These are phyloP conservation scores for Odonthalia washingtoniensis DNA, from an alignment of 31 red algal genomes.

Conservation along the genomic window DNA sequence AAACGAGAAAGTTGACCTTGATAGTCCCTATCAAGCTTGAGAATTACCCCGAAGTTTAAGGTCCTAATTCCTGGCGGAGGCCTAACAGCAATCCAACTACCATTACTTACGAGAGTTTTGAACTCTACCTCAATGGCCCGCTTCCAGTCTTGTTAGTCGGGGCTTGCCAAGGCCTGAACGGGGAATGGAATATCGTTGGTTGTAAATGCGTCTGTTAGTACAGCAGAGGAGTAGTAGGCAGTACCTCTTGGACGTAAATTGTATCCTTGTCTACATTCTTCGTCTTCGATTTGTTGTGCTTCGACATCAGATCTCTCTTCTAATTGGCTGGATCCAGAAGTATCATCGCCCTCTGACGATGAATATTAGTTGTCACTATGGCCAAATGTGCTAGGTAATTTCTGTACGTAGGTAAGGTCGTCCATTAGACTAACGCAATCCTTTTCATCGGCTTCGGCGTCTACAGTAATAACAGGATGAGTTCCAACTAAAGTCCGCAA, in stretches of 20 bases:
- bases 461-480: too few species aligned
- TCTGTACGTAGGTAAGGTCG: too few species aligned
- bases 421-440: too few species aligned
- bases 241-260: not conserved
- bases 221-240: not conserved
- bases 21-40: slow-evolving; percentile 38
- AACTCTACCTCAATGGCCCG: slow-evolving; percentile 33
- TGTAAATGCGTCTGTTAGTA: not conserved
- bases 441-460: too few species aligned
- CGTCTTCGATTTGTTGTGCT: too few species aligned
- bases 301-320: too few species aligned
- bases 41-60: slow-evolving; percentile 25
- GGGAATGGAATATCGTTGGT: slow-evolving; percentile 14
- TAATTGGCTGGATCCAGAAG: too few species aligned
- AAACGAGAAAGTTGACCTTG: slow-evolving; percentile 11
- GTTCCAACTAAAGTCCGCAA: too few species aligned
- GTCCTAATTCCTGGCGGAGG: not conserved
- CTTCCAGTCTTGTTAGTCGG: slow-evolving; percentile 21
- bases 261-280: too few species aligned
- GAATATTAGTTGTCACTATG: too few species aligned
- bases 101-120: slow-evolving; percentile 8
- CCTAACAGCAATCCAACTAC: not conserved
- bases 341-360: too few species aligned
- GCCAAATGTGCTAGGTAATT: too few species aligned
- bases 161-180: slow-evolving; percentile 20